Percentiles rank a stretch among this genome's conserved stretches.
phyloP scores from a whole-genome alignment of 192 early-diverging fungal species.

The Tieghemiomyces parasiticus region DNA sequence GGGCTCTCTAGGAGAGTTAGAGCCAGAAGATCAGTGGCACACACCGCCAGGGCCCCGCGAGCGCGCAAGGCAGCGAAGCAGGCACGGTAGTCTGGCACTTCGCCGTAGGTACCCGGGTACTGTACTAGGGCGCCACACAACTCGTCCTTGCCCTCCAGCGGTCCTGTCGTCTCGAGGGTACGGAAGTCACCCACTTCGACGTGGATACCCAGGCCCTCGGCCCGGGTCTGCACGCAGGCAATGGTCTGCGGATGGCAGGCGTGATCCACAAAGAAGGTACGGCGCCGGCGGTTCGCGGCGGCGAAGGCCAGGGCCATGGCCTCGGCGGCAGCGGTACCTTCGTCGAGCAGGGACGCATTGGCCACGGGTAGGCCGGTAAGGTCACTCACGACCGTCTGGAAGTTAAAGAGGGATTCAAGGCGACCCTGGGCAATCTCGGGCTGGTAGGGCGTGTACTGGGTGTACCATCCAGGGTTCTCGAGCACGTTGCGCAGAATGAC shows the following conservation, averaged over 20 bases:
- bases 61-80: constrained; percentile 67
- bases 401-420: constrained; percentile 93
- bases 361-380: constrained; percentile 91
- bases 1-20: constrained; percentile 83
- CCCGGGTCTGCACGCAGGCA: constrained; percentile 77
- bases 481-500: constrained; percentile 94
- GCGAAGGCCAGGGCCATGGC: constrained; percentile 78
- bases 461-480: constrained; percentile 99
- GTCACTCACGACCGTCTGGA: constrained; percentile 93
- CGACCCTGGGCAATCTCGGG: constrained; percentile 98
- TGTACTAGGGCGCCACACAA: constrained; percentile 82
- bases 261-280: constrained; percentile 85
- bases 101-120: constrained; percentile 90
- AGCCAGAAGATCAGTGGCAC: constrained; percentile 88
- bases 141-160: too few species aligned
- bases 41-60: constrained; percentile 68
- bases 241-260: constrained; percentile 94
- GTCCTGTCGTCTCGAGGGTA: constrained; percentile 68
- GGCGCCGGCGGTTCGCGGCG: constrained; percentile 57
- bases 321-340: constrained; percentile 97
- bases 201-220: constrained; percentile 90
- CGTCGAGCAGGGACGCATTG: constrained; percentile 96
- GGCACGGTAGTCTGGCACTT: constrained; percentile 65
- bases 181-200: constrained; percentile 73
- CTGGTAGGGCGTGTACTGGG: constrained; percentile 99